Evolutionary conservation across 2,329 filamentous ascomycete species (phyloP), one percentile per base, ranked within the genome.

Genomic region (Orbilia ellipsospora): DNA sequence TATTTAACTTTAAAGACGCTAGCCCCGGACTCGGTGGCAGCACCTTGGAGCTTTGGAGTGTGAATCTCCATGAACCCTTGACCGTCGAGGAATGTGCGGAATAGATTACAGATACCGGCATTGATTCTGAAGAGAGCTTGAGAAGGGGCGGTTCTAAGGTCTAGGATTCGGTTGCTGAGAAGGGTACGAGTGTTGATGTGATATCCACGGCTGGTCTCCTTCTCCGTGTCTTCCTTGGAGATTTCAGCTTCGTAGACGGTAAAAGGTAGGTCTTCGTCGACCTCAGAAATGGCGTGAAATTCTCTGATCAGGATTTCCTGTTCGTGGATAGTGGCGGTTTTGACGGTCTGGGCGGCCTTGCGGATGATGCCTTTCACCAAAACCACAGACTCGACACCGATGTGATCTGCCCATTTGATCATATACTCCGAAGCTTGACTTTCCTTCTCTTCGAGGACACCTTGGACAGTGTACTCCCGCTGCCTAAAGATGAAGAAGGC

Each of bases 1-100:
- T 97, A 97, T 80, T 95, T 92, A 57, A 96, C 88, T 81, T 92
- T 90, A 85, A 97, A 97, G 4, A 97, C 94, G 77, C 92, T 93
- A 13, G 94, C 90, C 55, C 94, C 94, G 55, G 92, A 96, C 82
- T 97, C 94, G 0, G 94, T 96, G 0, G 94, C 94, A 12, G 91
- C 90, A 1, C 92, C 92, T 84, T 96, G 93, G 51, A 97, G 85
- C 83, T 97, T 97, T 1, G 94, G 94, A 0, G 93, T 96, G 81
- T 97, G 93, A 74, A 97, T 97, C 82, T 97, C 94, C 73, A 96
- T 90, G 81, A 97, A 97, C 15, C 89, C 90, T 77, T 90, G 85
- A 1, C 87, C 85, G 78, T 94, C 91, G 0, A 97, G 87, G 1
- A 90, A 89, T 8, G 87, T 83, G 57, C 94, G 91, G 86, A 97